Evolutionary conservation across 352 stramenopile species (phyloP), one percentile per base, ranked within the genome.

Genomic region (Phytophthora pluvialis): DNA sequence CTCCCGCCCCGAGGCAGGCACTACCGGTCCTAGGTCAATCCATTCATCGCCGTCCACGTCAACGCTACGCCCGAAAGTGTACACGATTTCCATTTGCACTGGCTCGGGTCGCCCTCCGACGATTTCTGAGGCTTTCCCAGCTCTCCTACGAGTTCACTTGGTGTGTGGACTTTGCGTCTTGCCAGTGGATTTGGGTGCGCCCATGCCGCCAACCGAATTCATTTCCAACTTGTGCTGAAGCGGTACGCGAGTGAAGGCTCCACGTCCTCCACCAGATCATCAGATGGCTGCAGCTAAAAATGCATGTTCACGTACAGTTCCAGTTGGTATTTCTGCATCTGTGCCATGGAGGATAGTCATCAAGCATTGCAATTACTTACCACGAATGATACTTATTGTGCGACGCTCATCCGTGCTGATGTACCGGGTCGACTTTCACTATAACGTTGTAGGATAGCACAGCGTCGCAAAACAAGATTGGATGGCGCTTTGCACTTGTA

Each of bases 1-100:
- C 2, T 64, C n/a, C n/a, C 39, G 28, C 43, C 28, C 45, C 31
- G 29, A 42, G 5, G 21, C 61, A n/a, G 13, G 28, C 16, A n/a
- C 49, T 25, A 54, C 15, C 3, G 38, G 53, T 28, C 59, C 59
- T 5, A 90, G 31, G 12, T 86, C 67, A 36, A 88, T 80, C 81
- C 81, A 90, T 40, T 86, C 78, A 46, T 70, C 58, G 3, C 54
- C 53, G 21, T 78, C 60, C 31, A 69, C 52, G 5, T 70, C 62
- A n/a, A 72, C 47, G 42, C 64, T 78, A 13, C 38, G 40, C 43
- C 64, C 65, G 9, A 75, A 62, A 32, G 58, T 59, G 31, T 54
- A 67, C 31, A 42, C 48, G 16, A 47, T 13, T 18, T 72, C 52
- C 56, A 63, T 60, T 42, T 2, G 50, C 18, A 5, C 9, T n/a